Percentiles rank a stretch among this genome's conserved stretches.
Evolutionary conservation across 441 rosid genomes (phyloP).

Genomic region (Populus hybrid): DNA sequence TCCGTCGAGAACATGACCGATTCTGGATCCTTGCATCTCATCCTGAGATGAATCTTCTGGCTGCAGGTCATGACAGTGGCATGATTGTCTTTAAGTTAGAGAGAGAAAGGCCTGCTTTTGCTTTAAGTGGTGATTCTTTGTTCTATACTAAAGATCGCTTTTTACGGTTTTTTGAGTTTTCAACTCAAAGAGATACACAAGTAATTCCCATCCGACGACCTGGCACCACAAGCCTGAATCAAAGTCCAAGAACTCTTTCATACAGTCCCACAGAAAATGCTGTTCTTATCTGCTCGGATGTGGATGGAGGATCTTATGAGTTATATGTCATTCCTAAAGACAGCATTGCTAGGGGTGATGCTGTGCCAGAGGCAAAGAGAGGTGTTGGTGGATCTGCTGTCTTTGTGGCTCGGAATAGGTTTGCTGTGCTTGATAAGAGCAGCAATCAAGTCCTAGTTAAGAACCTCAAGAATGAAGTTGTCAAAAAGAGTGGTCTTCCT

Average conservation of each 20-base stretch:
- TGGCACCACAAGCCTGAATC: constrained; percentile 72
- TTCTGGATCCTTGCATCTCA: constrained; percentile 88
- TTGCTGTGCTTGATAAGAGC: constrained; percentile 80
- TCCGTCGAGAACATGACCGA: constrained; percentile 81
- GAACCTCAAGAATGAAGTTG: constrained; percentile 71
- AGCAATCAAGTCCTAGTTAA: constrained; percentile 65
- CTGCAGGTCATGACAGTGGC: constrained; percentile 94
- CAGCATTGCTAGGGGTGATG: constrained; percentile 60
- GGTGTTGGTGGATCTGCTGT: constrained; percentile 74
- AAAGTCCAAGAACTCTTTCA: constrained; percentile 79
- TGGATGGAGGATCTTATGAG: constrained; percentile 88
- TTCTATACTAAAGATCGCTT: constrained; percentile 77
- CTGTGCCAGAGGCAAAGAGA: constrained; percentile 74
- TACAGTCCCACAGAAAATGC: constrained; percentile 87
- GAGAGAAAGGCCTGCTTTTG: constrained; percentile 90
- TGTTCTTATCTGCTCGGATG: constrained; percentile 76
- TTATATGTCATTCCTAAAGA: constrained; percentile 73
- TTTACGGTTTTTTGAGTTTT: constrained; percentile 65
- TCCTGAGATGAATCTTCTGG: constrained; percentile 85
- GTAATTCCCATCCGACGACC: constrained; percentile 77
- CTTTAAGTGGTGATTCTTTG: constrained; percentile 65
- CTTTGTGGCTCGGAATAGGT: constrained; percentile 69
- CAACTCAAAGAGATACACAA: constrained; percentile 66
- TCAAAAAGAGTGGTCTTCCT: constrained; percentile 62
- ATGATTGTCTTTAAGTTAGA: constrained; percentile 89